These are phyloP conservation scores for Rosa multiflora DNA, from an alignment of 306 rosid genomes.

Conservation along the genomic window DNA sequence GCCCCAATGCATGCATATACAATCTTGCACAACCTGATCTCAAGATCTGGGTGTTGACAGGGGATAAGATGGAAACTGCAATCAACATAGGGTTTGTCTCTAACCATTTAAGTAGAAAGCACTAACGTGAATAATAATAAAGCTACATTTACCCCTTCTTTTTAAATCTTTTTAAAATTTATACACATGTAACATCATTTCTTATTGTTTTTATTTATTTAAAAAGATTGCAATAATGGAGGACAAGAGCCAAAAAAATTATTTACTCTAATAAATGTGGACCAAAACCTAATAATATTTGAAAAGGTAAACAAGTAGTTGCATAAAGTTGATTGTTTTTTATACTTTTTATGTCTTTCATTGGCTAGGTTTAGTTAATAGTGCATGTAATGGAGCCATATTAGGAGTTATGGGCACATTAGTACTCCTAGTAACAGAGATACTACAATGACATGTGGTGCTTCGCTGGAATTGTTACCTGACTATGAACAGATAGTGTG, in stretches of 20 bases:
- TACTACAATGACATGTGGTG: neutral
- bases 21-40: slow-evolving; percentile 99
- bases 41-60: slow-evolving; percentile 95
- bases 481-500: neutral
- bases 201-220: neutral
- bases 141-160: neutral
- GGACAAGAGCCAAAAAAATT: neutral
- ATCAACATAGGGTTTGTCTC: slow-evolving; percentile 91
- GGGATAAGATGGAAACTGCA: slow-evolving; percentile 99
- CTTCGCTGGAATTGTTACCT: neutral
- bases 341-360: neutral
- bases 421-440: neutral
- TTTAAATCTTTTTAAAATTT: neutral
- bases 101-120: slow-evolving; percentile 20
- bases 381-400: neutral
- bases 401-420: neutral
- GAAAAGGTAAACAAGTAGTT: neutral
- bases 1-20: slow-evolving; percentile 97
- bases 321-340: neutral
- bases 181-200: neutral
- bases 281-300: neutral
- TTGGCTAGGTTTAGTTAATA: neutral
- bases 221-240: neutral
- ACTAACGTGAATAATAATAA: slow-evolving; percentile 4
- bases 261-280: neutral